phyloP scores from a whole-genome alignment of 2,329 filamentous ascomycete species.

The Chrysosphaeria jannelii region DNA sequence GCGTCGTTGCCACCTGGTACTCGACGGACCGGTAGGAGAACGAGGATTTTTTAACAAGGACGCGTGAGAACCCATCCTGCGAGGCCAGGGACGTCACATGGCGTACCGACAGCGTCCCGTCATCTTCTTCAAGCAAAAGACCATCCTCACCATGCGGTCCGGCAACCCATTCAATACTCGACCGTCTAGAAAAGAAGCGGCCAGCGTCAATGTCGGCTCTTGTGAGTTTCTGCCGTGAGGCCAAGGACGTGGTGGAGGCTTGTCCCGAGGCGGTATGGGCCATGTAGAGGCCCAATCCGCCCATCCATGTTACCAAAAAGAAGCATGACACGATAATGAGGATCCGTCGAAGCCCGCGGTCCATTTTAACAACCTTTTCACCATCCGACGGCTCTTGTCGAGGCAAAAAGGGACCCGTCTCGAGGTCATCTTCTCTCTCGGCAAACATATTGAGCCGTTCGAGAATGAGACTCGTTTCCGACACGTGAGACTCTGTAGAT shows the following conservation, averaged over 20 bases:
- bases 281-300: conserved; percentile 36
- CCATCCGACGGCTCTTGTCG: conserved; percentile 1
- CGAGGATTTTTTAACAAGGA: conserved; percentile 38
- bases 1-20: conserved; percentile 27
- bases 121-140: conserved; percentile 42
- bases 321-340: conserved; percentile 29
- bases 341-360: conserved; percentile 30
- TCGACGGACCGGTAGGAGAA: conserved; percentile 28
- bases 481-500: conserved; percentile 31
- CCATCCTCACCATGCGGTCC: conserved; percentile 56
- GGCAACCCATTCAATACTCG: conserved; percentile 47
- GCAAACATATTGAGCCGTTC: conserved; percentile 36
- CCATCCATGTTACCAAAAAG: conserved; percentile 35
- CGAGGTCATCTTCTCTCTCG: conserved; percentile 19
- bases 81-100: conserved; percentile 32
- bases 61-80: conserved; percentile 16
- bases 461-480: conserved; percentile 57
- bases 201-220: conserved; percentile 39
- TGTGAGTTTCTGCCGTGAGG: conserved; percentile 33
- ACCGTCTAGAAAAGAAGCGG: conserved; percentile 29
- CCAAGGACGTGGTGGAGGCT: conserved; percentile 19
- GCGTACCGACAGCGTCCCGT: conserved; percentile 46
- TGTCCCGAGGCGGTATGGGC: conserved; percentile 15
- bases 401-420: conserved; percentile 20
- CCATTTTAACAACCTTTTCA: conserved; percentile 20